Conservation (phyloP, 441 rosid species). For the Breynia disticha region DNA sequence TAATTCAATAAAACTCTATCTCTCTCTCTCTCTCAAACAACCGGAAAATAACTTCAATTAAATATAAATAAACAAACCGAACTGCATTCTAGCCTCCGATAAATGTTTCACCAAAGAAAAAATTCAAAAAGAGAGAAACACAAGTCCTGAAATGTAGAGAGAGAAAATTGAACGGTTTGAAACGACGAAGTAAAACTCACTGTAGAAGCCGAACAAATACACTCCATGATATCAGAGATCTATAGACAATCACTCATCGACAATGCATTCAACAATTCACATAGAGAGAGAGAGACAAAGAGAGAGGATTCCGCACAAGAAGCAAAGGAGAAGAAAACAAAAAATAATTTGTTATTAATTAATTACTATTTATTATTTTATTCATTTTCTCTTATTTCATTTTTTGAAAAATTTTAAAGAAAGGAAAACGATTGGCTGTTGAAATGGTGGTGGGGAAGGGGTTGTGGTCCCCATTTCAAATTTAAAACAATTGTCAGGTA, state of each 20-base stretch:
- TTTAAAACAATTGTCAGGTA: not conserved
- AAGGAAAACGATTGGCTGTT: slow-evolving; percentile 35
- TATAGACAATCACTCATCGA: not conserved
- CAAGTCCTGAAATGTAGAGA: not conserved
- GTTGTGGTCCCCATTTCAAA: slow-evolving; percentile 40
- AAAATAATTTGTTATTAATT: slow-evolving; percentile 12
- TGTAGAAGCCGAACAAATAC: not conserved
- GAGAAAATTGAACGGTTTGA: not conserved
- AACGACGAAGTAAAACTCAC: not conserved
- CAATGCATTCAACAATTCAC: slow-evolving; percentile 2
- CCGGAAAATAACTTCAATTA: slow-evolving; percentile 15
- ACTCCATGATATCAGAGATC: not conserved
- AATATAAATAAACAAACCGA: slow-evolving; percentile 14
- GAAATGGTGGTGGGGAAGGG: slow-evolving; percentile 41
- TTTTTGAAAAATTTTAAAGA: slow-evolving; percentile 14
- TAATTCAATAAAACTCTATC: too few species aligned
- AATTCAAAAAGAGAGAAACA: too few species aligned
- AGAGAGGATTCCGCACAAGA: slow-evolving; percentile 34
- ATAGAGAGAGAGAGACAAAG: slow-evolving; percentile 12
- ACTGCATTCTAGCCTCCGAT: slow-evolving; percentile 21
- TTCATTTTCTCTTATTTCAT: slow-evolving; percentile 9
- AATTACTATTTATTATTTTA: not conserved
- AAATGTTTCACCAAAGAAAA: not conserved
- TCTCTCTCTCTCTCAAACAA: slow-evolving; percentile 14
- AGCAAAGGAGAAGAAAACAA: slow-evolving; percentile 47